Evolutionary conservation across 164 flowering plant genomes (phyloP), one percentile per base, ranked within the genome.

Genomic region (Paratinospora sagittata): DNA sequence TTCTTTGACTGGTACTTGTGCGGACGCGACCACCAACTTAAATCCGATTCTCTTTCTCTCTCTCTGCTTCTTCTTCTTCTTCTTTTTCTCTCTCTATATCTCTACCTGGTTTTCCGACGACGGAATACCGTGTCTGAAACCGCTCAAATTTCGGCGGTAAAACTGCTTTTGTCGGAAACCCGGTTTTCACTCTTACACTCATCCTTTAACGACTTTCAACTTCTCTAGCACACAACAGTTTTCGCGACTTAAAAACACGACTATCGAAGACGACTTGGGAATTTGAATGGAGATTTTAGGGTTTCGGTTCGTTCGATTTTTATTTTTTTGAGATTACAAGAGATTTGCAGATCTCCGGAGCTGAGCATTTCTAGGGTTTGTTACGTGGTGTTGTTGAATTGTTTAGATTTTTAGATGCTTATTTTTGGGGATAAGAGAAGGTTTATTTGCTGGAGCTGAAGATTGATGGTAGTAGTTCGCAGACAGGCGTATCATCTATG

Each of bases 401-500:
- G 43, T 7, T 7, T 39, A 7, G 5, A 39, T 78, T 69, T 62
- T 16, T 23, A 23, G n/a, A n/a, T 36, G 70, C 21, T 34, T 24
- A 19, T 47, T 65, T 55, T 70, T 27, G 23, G 60, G 68, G 73
- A 39, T 30, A 60, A 34, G 77, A 47, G 72, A 65, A 19, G 67
- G 24, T 41, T 70, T n/a, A n/a, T n/a, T n/a, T 68, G 39, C 8
- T 67, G 61, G 34, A 33, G 75, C 52, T 73, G 74, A 52, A 52
- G 8, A 37, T 63, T 24, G 73, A 78, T 83, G 81, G 78, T 81
- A 83, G 78, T 75, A 75, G 76, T 78, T 77, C 64, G 72, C 70
- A 63, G 76, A 76, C 57, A 63, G 73, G 70, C 61, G 27, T 73
- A 79, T 58, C 75, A 83, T 82, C 72, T 85, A 88, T 81, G 88